Conservation (phyloP, 352 stramenopile species). For the Paralagenidium karlingii region DNA sequence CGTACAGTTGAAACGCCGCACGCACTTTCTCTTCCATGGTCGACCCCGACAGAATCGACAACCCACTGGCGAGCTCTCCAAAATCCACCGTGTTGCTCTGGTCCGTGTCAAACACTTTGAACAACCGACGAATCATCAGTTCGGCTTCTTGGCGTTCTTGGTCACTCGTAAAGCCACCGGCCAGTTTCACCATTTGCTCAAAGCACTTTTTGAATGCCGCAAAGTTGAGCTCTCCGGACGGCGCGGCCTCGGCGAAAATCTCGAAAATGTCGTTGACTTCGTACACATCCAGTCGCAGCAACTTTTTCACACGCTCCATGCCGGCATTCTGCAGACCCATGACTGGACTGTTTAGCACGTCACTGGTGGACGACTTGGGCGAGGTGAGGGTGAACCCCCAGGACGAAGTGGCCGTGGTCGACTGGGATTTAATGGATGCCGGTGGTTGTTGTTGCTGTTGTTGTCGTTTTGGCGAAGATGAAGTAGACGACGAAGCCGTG, state of each 20-base stretch:
- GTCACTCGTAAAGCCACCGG: slow-evolving; percentile 42
- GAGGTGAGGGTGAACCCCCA: not conserved
- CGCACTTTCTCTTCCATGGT: slow-evolving; percentile 81
- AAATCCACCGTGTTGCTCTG: slow-evolving; percentile 82
- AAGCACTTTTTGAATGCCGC: slow-evolving; percentile 81
- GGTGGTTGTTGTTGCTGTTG: slow-evolving; percentile 5
- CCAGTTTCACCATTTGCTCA: slow-evolving; percentile 76
- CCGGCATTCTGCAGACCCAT: slow-evolving; percentile 24
- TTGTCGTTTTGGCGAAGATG: no score
- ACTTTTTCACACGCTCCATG: slow-evolving; percentile 57
- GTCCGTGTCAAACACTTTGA: slow-evolving; percentile 75
- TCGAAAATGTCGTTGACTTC: slow-evolving; percentile 82
- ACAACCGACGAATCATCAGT: slow-evolving; percentile 68
- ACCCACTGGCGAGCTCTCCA: slow-evolving; percentile 67
- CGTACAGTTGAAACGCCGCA: slow-evolving; percentile 78
- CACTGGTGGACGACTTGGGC: not conserved
- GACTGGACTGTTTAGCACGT: not conserved
- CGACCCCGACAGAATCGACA: slow-evolving; percentile 75
- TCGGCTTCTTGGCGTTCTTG: slow-evolving; percentile 71
- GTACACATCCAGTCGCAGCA: slow-evolving; percentile 78
- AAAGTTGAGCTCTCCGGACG: slow-evolving; percentile 64
- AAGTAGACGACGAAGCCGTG: not conserved
- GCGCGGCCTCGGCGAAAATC: slow-evolving; percentile 75
- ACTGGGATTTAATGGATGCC: not conserved
- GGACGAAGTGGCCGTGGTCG: not conserved